Evolutionary conservation across 2,329 filamentous ascomycete species (phyloP), one percentile per base, ranked within the genome.

Genomic region (Talaromyces amestolkiae): DNA sequence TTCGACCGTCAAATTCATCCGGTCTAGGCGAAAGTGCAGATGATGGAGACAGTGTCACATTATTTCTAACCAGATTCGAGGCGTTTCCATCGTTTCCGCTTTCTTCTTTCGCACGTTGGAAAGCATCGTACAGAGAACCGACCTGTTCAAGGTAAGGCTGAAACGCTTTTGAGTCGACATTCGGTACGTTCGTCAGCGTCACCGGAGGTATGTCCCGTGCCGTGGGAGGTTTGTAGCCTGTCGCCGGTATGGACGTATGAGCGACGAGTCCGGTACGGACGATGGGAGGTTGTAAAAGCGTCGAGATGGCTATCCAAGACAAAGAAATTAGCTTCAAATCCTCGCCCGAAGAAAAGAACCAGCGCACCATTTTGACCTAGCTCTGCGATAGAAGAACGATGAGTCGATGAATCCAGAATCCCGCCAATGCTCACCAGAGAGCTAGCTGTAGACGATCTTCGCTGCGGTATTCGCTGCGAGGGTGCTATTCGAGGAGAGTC

Each of bases 201-300:
- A 99, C 95, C 0, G 94, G 94, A 1, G 94, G 94, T 43, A 99
- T 99, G 75, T 99, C 94, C 76, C 87, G 87, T 19, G 91, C 85
- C 0, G 92, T 96, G 0, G 94, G 94, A 15, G 91, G 89, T 71
- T 90, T 94, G 73, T 95, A 91, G 15, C 89, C 83, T 71, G 87
- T 90, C 1, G 91, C 86, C 2, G 90, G 69, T 35, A 76, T 87
- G 1, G 89, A 84, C 0, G 89, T 90, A 76, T 96, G 90, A 24
- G 93, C 91, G 63, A 93, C 84, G 59, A 97, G 85, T 65, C 94
- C 93, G 2, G 93, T 96, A 69, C 94, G 88, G 65, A 96, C 88
- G 70, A 97, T 96, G 3, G 94, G 92, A 33, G 92, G 90, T 74
- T 96, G 91, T 3, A 98, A 85, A n/a, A 98, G 85, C 1, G 92